Conservation (phyloP, 1,139 yeast genomes). For the Waltiozyma sp. region DNA sequence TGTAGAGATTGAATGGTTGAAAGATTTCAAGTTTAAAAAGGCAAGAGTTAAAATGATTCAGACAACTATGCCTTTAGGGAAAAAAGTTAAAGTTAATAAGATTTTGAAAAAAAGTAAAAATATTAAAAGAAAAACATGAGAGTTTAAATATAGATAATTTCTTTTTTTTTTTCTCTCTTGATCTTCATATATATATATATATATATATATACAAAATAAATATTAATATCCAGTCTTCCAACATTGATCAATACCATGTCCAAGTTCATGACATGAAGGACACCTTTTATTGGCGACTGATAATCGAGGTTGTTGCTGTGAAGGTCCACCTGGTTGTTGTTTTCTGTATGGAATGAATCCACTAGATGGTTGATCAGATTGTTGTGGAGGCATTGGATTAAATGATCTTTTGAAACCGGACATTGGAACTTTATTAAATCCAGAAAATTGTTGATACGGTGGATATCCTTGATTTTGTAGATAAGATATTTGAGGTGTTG, state of each 20-base stretch:
- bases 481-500: neutral
- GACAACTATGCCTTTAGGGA: slow-evolving; percentile 17
- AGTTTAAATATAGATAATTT: too few species aligned
- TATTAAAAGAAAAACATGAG: too few species aligned
- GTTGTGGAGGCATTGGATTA: neutral
- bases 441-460: too few species aligned
- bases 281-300: neutral
- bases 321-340: too few species aligned
- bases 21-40: slow-evolving; percentile 21
- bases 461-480: too few species aligned
- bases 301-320: too few species aligned
- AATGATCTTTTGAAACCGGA: neutral
- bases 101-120: neutral
- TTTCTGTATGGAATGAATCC: neutral
- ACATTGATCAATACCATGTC: neutral
- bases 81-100: neutral
- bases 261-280: neutral
- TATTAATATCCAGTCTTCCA: neutral
- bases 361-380: neutral
- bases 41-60: slow-evolving; percentile 28
- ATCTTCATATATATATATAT: too few species aligned
- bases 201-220: too few species aligned
- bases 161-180: too few species aligned
- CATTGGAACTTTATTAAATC: too few species aligned
- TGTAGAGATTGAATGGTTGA: slow-evolving; percentile 36